Percentiles rank a stretch among this genome's conserved stretches.
phyloP scores from a whole-genome alignment of 2,329 filamentous ascomycete genomes.

The Calonectria crousiana region DNA sequence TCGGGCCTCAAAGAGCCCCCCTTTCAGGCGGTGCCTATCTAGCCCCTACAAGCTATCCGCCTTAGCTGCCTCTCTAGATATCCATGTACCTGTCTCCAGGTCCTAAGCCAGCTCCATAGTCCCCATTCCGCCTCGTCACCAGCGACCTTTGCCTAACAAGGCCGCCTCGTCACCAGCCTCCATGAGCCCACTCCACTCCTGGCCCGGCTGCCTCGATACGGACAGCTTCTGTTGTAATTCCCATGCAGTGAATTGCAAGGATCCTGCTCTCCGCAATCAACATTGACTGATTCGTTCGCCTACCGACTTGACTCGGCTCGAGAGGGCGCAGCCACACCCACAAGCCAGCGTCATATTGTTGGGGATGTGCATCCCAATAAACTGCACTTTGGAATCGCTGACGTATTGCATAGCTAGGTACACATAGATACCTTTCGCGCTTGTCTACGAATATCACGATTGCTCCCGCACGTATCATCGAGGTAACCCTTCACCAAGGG shows the following conservation, averaged over 20 bases:
- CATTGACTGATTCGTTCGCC: slow-evolving; percentile 1
- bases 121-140: slow-evolving; percentile 14
- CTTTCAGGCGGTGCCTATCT: slow-evolving; percentile 27
- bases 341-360: not conserved
- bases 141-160: not conserved
- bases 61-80: not conserved
- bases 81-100: slow-evolving; percentile 3
- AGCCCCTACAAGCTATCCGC: not conserved
- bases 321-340: not conserved
- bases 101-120: not conserved
- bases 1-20: slow-evolving; percentile 6
- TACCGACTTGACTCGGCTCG: not conserved
- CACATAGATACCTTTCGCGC: not conserved
- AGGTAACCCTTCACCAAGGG: not conserved
- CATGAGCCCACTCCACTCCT: not conserved
- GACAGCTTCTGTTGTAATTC: not conserved
- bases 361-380: not conserved
- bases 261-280: not conserved
- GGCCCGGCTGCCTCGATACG: not conserved
- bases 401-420: not conserved
- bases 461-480: not conserved
- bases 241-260: not conserved
- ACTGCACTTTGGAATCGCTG: not conserved
- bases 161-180: not conserved
- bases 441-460: not conserved